Base-by-base conservation (phyloP, 495 filamentous ascomycete genomes). In the Friedmanniomyces endolithicus region DNA sequence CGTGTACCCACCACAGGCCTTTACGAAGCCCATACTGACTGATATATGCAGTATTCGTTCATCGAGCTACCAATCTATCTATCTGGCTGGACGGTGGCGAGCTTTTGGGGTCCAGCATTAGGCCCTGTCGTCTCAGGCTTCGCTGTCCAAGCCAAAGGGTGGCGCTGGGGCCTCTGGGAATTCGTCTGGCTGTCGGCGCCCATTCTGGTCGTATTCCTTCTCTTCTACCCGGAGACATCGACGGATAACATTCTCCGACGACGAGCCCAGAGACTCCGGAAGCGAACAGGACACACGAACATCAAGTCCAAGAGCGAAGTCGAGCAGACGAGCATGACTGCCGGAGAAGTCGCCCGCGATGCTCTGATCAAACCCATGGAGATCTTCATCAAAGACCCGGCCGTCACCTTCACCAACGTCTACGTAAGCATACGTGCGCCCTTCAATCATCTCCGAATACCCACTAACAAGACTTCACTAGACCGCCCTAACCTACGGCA, bases 311-410 rank as follows among this genome's bases (percentile, higher is more conserved):
- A 67, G 48, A 60, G 57, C 22, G 67, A 69, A 29, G 60, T 70
- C 37, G 66, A 64, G 37, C 56, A 60, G 16, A 48, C 25, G 14
- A 53, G 73, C 58, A 59, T 80, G 55, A 74, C 64, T 16, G 45
- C 74, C 31, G 54, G 58, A 0, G 66, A 60, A 27, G 58, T 81
- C 11, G 46, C 75, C 51, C 46, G 75, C 48, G 74, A 79, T 50
- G 77, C 80, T 19, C 65, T 84, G 9, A 72, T 81, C 65, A 77
- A 77, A 53, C 81, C 79, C 1, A 57, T 79, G 37, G 72, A 81
- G 67, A 82, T 84, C 62, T 75, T 71, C 14, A 64, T 83, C 65
- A 77, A 77, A 55, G 79, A 84, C 50, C 77, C 79, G 0, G 75
- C 78, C 39, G 71, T 85, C 12, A 63, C 76, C 6, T 83, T 82